phyloP scores from a whole-genome alignment of 768 basidiomycete genomes.

The Favolaschia claudopus region DNA sequence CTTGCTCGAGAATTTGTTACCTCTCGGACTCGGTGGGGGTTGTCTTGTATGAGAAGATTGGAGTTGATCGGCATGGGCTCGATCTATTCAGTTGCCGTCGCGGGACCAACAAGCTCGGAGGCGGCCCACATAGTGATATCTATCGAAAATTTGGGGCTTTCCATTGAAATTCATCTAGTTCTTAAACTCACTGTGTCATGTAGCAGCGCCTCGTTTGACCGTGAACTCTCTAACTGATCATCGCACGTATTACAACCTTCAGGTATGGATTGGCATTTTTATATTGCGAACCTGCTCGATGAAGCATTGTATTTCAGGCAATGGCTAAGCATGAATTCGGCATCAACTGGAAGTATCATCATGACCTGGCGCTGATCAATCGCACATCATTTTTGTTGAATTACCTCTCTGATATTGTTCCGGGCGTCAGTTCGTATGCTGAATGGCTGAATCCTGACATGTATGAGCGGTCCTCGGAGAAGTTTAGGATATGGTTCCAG shows the following conservation, averaged over 20 bases:
- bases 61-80: constrained; percentile 29
- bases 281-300: neutral
- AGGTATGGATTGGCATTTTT: constrained; percentile 8
- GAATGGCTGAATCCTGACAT: constrained; percentile 35
- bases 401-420: neutral
- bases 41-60: constrained; percentile 27
- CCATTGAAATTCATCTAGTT: neutral
- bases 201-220: constrained; percentile 29
- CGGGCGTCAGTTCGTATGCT: constrained; percentile 26
- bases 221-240: constrained; percentile 34
- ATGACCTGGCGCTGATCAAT: constrained; percentile 28
- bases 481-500: constrained; percentile 35
- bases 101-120: constrained; percentile 34
- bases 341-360: constrained; percentile 29
- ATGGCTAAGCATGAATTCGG: constrained; percentile 22
- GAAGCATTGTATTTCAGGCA: constrained; percentile 9
- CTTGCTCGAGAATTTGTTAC: constrained; percentile 30
- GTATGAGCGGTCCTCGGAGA: constrained; percentile 27
- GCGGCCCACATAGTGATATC: constrained; percentile 34
- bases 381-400: constrained; percentile 18
- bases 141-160: constrained; percentile 19
- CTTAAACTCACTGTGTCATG: neutral
- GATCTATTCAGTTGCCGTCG: constrained; percentile 28
- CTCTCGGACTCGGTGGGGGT: constrained; percentile 21
- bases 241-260: constrained; percentile 31